A percentile compares a stretch with the other conserved stretches of the same genome.
These are phyloP conservation scores for Beverwykella pulmonaria DNA, from an alignment of 495 filamentous ascomycete species.

Conservation along the genomic window DNA sequence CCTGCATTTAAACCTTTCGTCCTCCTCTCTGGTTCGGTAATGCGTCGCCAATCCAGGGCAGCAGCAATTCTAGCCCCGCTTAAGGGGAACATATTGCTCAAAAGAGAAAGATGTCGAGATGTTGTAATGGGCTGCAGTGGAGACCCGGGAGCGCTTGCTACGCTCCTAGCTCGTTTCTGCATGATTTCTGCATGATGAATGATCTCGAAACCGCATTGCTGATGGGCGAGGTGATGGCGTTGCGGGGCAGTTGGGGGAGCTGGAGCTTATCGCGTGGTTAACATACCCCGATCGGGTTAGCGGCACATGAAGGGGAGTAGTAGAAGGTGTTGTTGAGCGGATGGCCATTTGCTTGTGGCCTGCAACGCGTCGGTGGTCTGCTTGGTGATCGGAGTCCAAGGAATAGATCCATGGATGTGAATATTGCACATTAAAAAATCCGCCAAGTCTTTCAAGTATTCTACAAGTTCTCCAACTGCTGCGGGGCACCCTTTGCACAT, in stretches of 20 bases:
- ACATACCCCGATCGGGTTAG: constrained; percentile 3
- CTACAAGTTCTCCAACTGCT: constrained; percentile 19
- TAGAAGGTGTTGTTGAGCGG: neutral
- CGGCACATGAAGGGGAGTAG: neutral
- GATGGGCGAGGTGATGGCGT: constrained; percentile 10
- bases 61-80: neutral
- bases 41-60: neutral
- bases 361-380: neutral
- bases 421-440: constrained; percentile 16
- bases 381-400: neutral
- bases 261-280: constrained; percentile 18
- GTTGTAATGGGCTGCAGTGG: neutral
- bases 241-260: constrained; percentile 11
- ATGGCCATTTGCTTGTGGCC: neutral
- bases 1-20: constrained; percentile 2
- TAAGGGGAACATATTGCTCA: constrained; percentile 15
- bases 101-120: neutral
- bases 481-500: constrained; percentile 3
- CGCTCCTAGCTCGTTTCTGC: constrained; percentile 5
- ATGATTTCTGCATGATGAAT: neutral
- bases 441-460: constrained; percentile 13
- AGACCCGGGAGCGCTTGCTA: constrained; percentile 6
- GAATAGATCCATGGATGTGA: neutral
- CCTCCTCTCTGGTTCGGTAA: neutral
- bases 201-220: neutral